Conservation (phyloP, 2,329 filamentous ascomycete species). For the Akanthomyces dipterigenus region DNA sequence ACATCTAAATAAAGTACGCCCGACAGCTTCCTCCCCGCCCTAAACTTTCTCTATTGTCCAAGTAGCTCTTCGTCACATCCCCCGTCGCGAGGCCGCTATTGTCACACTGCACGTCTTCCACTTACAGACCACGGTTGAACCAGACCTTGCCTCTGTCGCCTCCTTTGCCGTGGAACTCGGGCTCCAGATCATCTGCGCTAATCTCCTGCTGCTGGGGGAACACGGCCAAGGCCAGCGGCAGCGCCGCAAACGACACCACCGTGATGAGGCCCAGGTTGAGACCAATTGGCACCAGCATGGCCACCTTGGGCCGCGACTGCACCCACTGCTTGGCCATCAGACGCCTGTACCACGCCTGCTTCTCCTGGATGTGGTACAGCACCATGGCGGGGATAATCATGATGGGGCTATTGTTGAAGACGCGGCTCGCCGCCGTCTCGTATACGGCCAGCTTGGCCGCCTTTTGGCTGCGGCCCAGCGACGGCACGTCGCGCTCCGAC, state of each 20-base stretch:
- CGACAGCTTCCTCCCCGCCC: neutral
- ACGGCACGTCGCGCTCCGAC: constrained; percentile 58
- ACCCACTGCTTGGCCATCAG: constrained; percentile 66
- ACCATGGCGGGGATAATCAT: constrained; percentile 92
- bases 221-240: constrained; percentile 82
- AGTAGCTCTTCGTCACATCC: neutral
- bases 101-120: too few species aligned
- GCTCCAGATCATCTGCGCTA: constrained; percentile 66
- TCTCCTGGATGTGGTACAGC: constrained; percentile 69
- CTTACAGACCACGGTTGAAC: constrained; percentile 88
- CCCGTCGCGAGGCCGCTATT: neutral
- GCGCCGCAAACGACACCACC: constrained; percentile 75
- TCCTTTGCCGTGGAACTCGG: constrained; percentile 77
- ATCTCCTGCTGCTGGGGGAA: constrained; percentile 91
- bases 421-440: constrained; percentile 85
- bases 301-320: constrained; percentile 63
- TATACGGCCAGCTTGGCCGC: constrained; percentile 85
- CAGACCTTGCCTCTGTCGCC: constrained; percentile 80
- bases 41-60: neutral
- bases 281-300: constrained; percentile 51
- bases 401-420: constrained; percentile 90
- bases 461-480: constrained; percentile 78
- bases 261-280: constrained; percentile 86
- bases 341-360: constrained; percentile 32
- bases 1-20: neutral